A percentile compares a stretch with the other conserved stretches of the same genome.
phyloP scores from a whole-genome alignment of 106 monocot species.

The Phalaenopsis equestris region DNA sequence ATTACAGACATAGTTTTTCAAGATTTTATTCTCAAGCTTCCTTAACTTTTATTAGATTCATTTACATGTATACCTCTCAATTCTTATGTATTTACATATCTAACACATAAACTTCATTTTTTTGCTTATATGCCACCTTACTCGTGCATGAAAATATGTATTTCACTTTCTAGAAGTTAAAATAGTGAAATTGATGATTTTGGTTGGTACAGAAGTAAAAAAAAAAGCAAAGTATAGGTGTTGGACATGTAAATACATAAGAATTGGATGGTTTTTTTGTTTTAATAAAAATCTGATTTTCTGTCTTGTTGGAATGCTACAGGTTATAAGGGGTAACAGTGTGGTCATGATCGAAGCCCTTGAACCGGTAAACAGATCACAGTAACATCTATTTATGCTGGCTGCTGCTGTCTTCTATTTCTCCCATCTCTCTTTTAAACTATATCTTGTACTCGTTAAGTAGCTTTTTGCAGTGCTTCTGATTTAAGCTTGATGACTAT shows the following conservation, averaged over 20 bases:
- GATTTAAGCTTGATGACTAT: neutral
- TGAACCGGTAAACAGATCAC: constrained; percentile 26
- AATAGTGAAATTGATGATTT: neutral
- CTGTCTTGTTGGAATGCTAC: neutral
- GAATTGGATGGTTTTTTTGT: neutral
- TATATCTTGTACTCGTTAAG: neutral
- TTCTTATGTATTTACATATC: neutral
- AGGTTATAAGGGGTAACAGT: constrained; percentile 58
- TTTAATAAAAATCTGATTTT: neutral
- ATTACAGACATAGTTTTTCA: no score
- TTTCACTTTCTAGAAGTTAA: no score
- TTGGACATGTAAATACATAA: neutral
- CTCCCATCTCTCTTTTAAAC: neutral
- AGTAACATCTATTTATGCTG: neutral
- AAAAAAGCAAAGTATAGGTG: no score
- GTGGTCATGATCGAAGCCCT: constrained; percentile 67
- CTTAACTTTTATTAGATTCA: no score
- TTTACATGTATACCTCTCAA: neutral
- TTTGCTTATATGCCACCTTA: neutral
- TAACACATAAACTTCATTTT: neutral
- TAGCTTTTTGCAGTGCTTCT: neutral
- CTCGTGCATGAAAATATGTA: no score
- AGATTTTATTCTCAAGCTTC: no score
- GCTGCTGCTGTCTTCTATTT: neutral
- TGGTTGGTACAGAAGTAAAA: neutral